Evolutionary conservation across 2,329 filamentous ascomycete genomes (phyloP).

Genomic region (Aureobasidium vineae): DNA sequence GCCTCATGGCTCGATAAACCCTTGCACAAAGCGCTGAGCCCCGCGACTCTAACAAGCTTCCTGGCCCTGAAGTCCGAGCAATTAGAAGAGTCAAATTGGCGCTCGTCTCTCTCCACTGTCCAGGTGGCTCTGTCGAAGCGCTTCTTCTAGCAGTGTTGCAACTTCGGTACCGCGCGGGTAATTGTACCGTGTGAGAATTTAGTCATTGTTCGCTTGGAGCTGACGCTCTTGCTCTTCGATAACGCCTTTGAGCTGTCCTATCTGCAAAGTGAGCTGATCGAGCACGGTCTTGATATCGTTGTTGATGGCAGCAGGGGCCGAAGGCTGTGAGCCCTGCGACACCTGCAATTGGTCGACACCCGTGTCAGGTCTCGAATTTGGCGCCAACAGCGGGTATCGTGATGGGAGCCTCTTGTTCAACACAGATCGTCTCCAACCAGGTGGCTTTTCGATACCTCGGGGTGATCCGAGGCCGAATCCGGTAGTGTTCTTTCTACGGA

Average conservation of each 20-base stretch:
- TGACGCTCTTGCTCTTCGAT: constrained; percentile 40
- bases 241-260: constrained; percentile 43
- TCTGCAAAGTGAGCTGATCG: constrained; percentile 38
- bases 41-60: background rate
- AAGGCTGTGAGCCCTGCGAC: constrained; percentile 2
- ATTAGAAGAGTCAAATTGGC: background rate
- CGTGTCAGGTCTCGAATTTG: constrained; percentile 26
- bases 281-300: constrained; percentile 24
- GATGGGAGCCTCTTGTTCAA: constrained; percentile 28
- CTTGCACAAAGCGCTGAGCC: constrained; percentile 3
- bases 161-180: background rate
- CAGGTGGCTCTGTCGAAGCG: background rate
- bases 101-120: background rate
- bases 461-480: constrained; percentile 16
- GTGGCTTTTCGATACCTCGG: constrained; percentile 19
- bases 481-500: background rate
- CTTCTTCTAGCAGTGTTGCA: background rate
- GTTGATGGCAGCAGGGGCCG: background rate
- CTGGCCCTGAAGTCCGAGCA: background rate
- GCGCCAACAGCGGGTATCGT: constrained; percentile 35
- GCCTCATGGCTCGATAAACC: background rate
- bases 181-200: background rate
- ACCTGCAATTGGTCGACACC: constrained; percentile 12
- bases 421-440: constrained; percentile 25
- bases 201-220: background rate